These are phyloP conservation scores for Blastobotrys illinoisensis DNA, from an alignment of 1,139 yeast species.

Conservation along the genomic window DNA sequence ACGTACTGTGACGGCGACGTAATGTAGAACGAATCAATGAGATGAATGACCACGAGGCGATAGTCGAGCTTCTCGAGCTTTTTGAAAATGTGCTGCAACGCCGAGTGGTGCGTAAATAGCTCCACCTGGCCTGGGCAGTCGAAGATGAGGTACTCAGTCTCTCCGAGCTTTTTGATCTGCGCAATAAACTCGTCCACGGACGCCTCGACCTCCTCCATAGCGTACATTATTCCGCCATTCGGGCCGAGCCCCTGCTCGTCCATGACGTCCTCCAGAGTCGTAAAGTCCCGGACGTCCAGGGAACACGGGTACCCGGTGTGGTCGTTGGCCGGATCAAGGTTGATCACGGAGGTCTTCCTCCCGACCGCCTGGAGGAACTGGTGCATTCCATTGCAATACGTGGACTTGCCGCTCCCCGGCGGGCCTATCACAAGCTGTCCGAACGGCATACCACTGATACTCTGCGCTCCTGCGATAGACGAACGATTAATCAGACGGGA, in stretches of 20 bases:
- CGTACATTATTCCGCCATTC: conserved; percentile 90
- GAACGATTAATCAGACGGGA: background rate
- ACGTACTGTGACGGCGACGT: conserved; percentile 88
- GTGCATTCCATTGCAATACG: conserved; percentile 84
- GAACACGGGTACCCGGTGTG: conserved; percentile 73
- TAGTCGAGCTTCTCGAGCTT: conserved; percentile 65
- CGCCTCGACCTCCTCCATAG: conserved; percentile 58
- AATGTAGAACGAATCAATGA: conserved; percentile 80
- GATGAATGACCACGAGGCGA: conserved; percentile 78
- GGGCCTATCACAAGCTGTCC: conserved; percentile 97
- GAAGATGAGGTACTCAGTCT: conserved; percentile 69
- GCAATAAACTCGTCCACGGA: conserved; percentile 56
- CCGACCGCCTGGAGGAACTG: conserved; percentile 95
- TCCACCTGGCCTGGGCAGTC: conserved; percentile 99
- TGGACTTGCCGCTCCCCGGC: conserved; percentile 96
- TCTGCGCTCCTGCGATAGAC: background rate
- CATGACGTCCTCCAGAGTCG: conserved; percentile 88
- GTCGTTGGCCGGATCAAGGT: conserved; percentile 95
- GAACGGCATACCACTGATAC: conserved; percentile 39
- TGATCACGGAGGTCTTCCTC: conserved; percentile 72
- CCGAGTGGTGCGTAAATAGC: conserved; percentile 84
- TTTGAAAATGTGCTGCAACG: conserved; percentile 67
- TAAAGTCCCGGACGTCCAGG: conserved; percentile 80
- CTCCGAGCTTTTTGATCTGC: conserved; percentile 52
- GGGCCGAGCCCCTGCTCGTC: conserved; percentile 79